Percentiles rank a stretch among this genome's conserved stretches.
Evolutionary conservation across 345 rosid species (phyloP).

Genomic region (Citropsis articulata): DNA sequence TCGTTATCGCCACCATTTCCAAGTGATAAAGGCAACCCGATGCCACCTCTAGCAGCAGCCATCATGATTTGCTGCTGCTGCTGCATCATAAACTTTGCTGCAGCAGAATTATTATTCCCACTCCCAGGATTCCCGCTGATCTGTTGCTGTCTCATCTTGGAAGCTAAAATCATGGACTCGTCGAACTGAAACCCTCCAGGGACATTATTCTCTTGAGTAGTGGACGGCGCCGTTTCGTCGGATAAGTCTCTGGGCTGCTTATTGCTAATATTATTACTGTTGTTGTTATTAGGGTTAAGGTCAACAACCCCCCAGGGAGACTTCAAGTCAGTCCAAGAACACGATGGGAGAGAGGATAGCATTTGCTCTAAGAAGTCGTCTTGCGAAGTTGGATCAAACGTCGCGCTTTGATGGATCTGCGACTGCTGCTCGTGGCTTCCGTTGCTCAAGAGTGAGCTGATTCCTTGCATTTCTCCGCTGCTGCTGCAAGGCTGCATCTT

Average conservation of each 20-base stretch:
- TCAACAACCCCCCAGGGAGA: conserved; percentile 28
- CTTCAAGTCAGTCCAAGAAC: conserved; percentile 45
- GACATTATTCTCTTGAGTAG: conserved; percentile 16
- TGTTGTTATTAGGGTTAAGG: conserved; percentile 9
- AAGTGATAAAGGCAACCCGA: conserved; percentile 26
- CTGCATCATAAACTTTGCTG: conserved; percentile 44
- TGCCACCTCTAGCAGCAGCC: conserved; percentile 30
- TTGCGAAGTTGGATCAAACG: conserved; percentile 39
- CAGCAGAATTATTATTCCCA: background rate
- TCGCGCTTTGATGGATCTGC: conserved; percentile 28
- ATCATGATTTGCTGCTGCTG: conserved; percentile 56
- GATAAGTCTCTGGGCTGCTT: conserved; percentile 35
- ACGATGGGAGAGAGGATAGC: conserved; percentile 67
- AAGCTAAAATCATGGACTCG: conserved; percentile 32
- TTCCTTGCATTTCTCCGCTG: conserved; percentile 45
- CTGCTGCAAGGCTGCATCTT: conserved; percentile 42
- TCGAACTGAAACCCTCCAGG: conserved; percentile 35
- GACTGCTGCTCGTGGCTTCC: conserved; percentile 12
- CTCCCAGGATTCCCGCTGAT: conserved; percentile 32
- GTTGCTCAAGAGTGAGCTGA: conserved; percentile 22
- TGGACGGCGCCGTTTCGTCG: conserved; percentile 30
- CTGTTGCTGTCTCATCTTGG: conserved; percentile 45
- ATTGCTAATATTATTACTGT: no score
- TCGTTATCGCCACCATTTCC: conserved; percentile 29
- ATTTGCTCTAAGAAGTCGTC: conserved; percentile 84